Conservation (phyloP, 148 eudicot genomes). For the Chenopodium quinoa region DNA sequence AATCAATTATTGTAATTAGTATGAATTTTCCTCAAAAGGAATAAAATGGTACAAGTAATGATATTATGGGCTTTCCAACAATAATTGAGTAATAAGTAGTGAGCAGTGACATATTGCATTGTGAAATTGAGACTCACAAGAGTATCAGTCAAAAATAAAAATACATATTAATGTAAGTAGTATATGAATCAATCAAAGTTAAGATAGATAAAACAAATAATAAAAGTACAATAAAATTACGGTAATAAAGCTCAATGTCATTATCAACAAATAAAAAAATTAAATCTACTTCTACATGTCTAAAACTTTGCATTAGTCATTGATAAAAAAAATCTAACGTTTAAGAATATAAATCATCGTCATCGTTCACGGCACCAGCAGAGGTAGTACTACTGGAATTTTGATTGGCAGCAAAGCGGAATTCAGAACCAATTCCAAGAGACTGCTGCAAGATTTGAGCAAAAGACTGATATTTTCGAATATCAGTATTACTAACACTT, state of each 20-base stretch:
- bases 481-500: constrained; percentile 76
- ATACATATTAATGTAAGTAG: too few species aligned
- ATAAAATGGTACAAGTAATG: too few species aligned
- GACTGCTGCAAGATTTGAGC: constrained; percentile 77
- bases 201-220: too few species aligned
- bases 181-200: too few species aligned
- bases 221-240: too few species aligned
- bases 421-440: constrained; percentile 63
- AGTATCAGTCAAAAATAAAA: background rate
- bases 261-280: background rate
- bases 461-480: constrained; percentile 67
- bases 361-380: constrained; percentile 37
- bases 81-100: background rate
- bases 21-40: too few species aligned
- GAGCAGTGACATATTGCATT: too few species aligned
- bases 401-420: constrained; percentile 47
- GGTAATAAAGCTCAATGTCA: too few species aligned
- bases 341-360: constrained; percentile 61
- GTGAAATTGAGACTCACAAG: background rate
- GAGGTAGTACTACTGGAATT: constrained; percentile 24
- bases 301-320: background rate
- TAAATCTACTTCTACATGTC: background rate
- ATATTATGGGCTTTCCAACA: too few species aligned
- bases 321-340: too few species aligned
- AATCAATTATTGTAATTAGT: too few species aligned